Conservation (phyloP, 2,329 filamentous ascomycete genomes). For the Tricladium varicosporioides region DNA sequence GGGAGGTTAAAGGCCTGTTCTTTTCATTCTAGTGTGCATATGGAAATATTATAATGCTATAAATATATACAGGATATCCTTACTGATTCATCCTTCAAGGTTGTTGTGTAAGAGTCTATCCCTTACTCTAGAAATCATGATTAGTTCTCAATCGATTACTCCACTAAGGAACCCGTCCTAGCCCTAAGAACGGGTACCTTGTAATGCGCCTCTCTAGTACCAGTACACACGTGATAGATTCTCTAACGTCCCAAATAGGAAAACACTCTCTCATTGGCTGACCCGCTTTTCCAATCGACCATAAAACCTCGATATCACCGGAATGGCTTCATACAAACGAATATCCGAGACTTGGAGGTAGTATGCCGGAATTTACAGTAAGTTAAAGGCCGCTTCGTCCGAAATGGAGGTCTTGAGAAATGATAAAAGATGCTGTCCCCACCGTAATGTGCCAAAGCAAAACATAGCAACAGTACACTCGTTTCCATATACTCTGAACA, state of each 20-base stretch:
- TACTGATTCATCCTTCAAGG: too few relatives aligned
- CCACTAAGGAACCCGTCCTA: too few relatives aligned
- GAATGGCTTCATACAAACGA: not conserved
- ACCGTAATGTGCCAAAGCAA: not conserved
- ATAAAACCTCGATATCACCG: not conserved
- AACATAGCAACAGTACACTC: not conserved
- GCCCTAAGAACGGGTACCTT: too few relatives aligned
- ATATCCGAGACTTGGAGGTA: not conserved
- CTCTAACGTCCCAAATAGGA: not conserved
- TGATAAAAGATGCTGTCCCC: not conserved
- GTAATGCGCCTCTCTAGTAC: too few relatives aligned
- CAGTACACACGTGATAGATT: not conserved
- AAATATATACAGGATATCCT: too few relatives aligned
- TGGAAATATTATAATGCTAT: too few relatives aligned
- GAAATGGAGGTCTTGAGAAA: not conserved
- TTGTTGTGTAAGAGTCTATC: too few relatives aligned
- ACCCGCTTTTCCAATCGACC: not conserved
- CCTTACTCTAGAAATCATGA: too few relatives aligned
- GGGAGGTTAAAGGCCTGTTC: too few relatives aligned
- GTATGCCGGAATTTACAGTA: not conserved
- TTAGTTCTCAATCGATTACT: too few relatives aligned
- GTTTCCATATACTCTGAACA: not conserved
- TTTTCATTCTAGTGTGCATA: too few relatives aligned
- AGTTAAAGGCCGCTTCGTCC: not conserved
- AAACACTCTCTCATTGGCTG: conserved; percentile 2